These are phyloP conservation scores for Cladosporium sphaerospermum DNA, from an alignment of 2,329 filamentous ascomycete species.

Conservation along the genomic window DNA sequence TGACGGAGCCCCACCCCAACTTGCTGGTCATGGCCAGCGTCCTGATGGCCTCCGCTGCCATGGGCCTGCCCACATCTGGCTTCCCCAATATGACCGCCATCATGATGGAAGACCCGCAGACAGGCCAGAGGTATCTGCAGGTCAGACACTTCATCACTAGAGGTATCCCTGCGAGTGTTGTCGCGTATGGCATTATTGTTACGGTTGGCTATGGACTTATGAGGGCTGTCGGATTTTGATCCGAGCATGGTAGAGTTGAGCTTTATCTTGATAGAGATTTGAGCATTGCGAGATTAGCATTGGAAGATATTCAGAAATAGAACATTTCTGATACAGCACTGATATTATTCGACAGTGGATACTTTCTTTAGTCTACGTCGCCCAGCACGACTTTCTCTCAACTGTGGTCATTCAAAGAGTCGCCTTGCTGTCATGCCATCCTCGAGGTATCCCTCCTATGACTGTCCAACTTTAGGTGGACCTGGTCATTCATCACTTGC, in stretches of 20 bases:
- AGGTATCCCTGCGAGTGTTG: conserved; percentile 80
- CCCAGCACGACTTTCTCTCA: too few species aligned
- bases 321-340: too few species aligned
- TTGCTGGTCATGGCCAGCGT: conserved; percentile 91
- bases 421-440: too few species aligned
- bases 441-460: too few species aligned
- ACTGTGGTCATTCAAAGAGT: too few species aligned
- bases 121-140: conserved; percentile 82
- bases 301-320: too few species aligned
- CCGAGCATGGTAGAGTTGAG: too few species aligned
- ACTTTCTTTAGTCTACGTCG: too few species aligned
- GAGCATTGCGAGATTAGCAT: too few species aligned
- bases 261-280: too few species aligned
- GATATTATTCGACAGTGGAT: too few species aligned
- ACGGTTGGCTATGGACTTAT: conserved; percentile 89
- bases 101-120: conserved; percentile 94
- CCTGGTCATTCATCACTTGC: not conserved
- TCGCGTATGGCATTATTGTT: conserved; percentile 75
- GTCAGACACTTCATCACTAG: conserved; percentile 93
- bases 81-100: conserved; percentile 99
- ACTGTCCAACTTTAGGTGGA: too few species aligned
- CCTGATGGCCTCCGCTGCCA: conserved; percentile 95
- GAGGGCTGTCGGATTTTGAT: conserved; percentile 61
- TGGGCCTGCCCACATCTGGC: conserved; percentile 90
- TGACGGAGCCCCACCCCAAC: conserved; percentile 89